These are phyloP conservation scores for Ustilago xerochloae DNA, from an alignment of 1,284 basidiomycete genomes.

Conservation along the genomic window DNA sequence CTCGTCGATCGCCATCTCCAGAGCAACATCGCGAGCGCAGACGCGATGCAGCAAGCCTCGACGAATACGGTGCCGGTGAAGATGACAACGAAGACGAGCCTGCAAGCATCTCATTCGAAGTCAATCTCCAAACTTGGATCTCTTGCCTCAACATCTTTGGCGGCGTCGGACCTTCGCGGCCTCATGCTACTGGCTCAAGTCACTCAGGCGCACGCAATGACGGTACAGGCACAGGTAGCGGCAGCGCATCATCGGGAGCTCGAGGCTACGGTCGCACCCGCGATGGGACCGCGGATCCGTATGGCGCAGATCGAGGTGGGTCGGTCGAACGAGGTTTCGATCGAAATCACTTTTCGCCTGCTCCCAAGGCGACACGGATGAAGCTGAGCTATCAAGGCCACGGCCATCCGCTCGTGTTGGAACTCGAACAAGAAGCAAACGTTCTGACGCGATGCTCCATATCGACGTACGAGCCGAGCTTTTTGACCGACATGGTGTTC, in stretches of 20 bases:
- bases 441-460: constrained; percentile 90
- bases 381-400: constrained; percentile 82
- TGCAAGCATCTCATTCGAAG: constrained; percentile 75
- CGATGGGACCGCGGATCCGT: constrained; percentile 27
- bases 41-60: constrained; percentile 15
- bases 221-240: neutral
- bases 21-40: neutral
- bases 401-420: constrained; percentile 82
- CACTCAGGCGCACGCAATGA: constrained; percentile 12
- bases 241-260: neutral
- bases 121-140: constrained; percentile 82
- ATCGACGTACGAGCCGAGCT: constrained; percentile 84
- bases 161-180: constrained; percentile 72
- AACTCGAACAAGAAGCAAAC: constrained; percentile 82
- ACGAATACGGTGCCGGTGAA: neutral
- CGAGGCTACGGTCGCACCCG: constrained; percentile 21
- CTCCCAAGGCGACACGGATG: constrained; percentile 76
- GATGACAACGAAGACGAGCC: constrained; percentile 60
- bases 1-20: neutral
- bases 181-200: neutral
- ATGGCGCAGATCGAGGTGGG: constrained; percentile 16
- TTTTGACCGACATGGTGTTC: constrained; percentile 81
- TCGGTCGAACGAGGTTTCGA: constrained; percentile 26
- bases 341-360: constrained; percentile 6
- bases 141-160: constrained; percentile 93